These are phyloP conservation scores for Cladobotryum protrusum DNA, from an alignment of 2,329 filamentous ascomycete species.

Conservation along the genomic window DNA sequence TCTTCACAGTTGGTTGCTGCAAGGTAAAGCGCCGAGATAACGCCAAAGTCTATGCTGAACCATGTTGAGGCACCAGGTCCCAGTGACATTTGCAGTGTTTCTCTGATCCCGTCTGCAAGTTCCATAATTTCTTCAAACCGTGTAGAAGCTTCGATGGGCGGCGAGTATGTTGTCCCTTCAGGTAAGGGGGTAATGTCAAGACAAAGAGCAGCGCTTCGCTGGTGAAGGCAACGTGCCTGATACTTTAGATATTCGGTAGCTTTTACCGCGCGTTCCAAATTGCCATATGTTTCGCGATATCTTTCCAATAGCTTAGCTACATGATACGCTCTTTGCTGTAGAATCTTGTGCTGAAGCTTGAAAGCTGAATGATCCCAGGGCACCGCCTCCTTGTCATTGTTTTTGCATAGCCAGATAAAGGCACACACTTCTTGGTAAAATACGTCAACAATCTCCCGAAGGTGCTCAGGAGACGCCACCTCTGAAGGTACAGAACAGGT, in stretches of 20 bases:
- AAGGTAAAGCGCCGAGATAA: slow-evolving; percentile 14
- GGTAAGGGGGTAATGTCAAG: slow-evolving; percentile 4
- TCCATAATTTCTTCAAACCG: slow-evolving; percentile 10
- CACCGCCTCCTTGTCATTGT: slow-evolving; percentile 12
- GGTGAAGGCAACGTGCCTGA: slow-evolving; percentile 9
- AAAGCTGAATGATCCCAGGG: slow-evolving; percentile 14
- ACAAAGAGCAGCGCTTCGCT: slow-evolving; percentile 8
- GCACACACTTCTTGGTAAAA: slow-evolving; percentile 20
- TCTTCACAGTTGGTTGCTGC: slow-evolving; percentile 11
- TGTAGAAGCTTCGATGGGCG: slow-evolving; percentile 1
- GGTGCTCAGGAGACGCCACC: slow-evolving; percentile 13
- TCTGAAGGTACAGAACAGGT: slow-evolving; percentile 6
- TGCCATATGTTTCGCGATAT: not conserved
- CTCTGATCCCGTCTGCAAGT: slow-evolving; percentile 9
- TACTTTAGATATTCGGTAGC: slow-evolving; percentile 6
- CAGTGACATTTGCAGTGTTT: not conserved
- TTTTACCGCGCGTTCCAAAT: not conserved
- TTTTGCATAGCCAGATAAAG: slow-evolving; percentile 14
- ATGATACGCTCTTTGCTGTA: slow-evolving; percentile 13
- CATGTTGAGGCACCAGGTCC: not conserved
- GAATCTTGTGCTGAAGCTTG: slow-evolving; percentile 15
- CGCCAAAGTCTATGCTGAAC: slow-evolving; percentile 13
- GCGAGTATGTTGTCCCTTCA: slow-evolving; percentile 1
- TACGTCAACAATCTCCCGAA: slow-evolving; percentile 16
- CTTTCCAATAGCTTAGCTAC: slow-evolving; percentile 12